Base-by-base conservation (phyloP, 1,284 basidiomycete species). In the Ceratobasidium sp. region DNA sequence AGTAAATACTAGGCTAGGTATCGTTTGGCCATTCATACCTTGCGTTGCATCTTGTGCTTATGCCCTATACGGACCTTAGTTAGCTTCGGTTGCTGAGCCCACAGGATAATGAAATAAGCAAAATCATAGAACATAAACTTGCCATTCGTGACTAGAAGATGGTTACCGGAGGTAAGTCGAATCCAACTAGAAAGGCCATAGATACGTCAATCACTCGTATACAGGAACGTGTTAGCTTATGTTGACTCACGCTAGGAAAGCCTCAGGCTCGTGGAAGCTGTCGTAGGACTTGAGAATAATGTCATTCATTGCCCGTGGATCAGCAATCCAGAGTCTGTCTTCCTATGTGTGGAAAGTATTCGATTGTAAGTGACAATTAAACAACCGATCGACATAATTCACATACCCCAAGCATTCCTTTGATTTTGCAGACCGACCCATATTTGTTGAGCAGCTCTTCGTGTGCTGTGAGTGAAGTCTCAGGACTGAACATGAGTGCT, bases 1-100 rank as follows among this genome's bases (percentile, higher is more conserved):
- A n/a, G n/a, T n/a, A n/a, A n/a, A n/a, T n/a, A n/a, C n/a, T n/a
- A n/a, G n/a, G n/a, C n/a, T n/a, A n/a, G n/a, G n/a, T n/a, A n/a
- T n/a, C n/a, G n/a, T n/a, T n/a, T n/a, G n/a, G n/a, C n/a, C n/a
- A n/a, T n/a, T n/a, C 47, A 3, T 14, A 50, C 47, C 21, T 50
- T 50, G 21, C 47, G 47, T 21, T 50, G 47, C 11, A 50, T 21
- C 23, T 50, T 50, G 23, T 50, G 47, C 21, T 50, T 50, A 21
- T 50, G 23, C 5, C 47, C 47, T 50, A 50, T 36, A 36, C 33
- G 11, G 4, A 50, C 47, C 47, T 23, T 7, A 23, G 2, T 8
- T 50, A 11, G 23, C 14, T 16, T 23, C 6, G 7, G 25, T 50
- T 11, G 14, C 25, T 25, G 47, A 21, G 2, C 47, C 47, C 6